Evolutionary conservation across 2,329 filamentous ascomycete species (phyloP).

Genomic region (Cercospora sesami): DNA sequence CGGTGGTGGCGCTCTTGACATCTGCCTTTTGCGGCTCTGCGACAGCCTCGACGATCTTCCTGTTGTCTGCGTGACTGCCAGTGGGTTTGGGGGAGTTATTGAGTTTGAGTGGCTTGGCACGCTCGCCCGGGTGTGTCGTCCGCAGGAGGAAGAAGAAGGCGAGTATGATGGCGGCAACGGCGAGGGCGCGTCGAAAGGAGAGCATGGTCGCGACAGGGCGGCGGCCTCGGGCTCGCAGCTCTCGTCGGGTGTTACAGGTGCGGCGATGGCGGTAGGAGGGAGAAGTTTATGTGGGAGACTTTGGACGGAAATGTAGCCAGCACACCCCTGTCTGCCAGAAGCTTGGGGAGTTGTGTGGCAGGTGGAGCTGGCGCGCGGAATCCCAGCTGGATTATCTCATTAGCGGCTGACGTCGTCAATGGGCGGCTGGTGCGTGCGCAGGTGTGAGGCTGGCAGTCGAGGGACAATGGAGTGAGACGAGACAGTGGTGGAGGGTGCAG

Average conservation of each 20-base stretch:
- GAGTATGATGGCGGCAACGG: constrained; percentile 68
- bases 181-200: constrained; percentile 72
- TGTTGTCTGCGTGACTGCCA: constrained; percentile 40
- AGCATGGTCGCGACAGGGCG: constrained; percentile 60
- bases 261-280: constrained; percentile 2
- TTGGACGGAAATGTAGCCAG: not conserved
- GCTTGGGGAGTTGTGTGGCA: not conserved
- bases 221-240: not conserved
- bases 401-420: constrained; percentile 1
- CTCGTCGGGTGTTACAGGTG: not conserved
- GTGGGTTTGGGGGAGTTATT: constrained; percentile 42
- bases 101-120: constrained; percentile 22
- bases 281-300: not conserved
- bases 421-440: not conserved
- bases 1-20: constrained; percentile 16
- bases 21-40: constrained; percentile 27
- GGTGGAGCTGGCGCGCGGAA: not conserved
- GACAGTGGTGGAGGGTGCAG: not conserved
- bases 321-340: not conserved
- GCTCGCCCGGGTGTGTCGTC: constrained; percentile 52
- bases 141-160: constrained; percentile 69
- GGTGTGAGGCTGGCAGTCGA: not conserved
- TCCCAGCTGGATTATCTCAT: not conserved
- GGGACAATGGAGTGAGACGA: not conserved
- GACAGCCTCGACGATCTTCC: constrained; percentile 34